Percentiles rank a stretch among this genome's conserved stretches.
These are phyloP conservation scores for Echites panduratus DNA, from an alignment of 257 asterid species.

Conservation along the genomic window DNA sequence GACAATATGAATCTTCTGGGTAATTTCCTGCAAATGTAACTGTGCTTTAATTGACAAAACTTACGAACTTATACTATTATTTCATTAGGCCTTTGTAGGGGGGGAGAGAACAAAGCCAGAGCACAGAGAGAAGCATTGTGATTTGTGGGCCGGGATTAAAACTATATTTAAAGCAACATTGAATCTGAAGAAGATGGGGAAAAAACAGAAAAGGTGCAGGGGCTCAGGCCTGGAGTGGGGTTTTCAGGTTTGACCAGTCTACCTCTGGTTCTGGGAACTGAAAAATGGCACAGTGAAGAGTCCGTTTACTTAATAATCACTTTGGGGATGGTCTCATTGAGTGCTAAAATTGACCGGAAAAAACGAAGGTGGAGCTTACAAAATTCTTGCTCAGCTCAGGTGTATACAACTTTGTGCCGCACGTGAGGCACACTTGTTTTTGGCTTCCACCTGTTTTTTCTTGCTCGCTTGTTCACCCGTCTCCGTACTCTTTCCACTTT, in stretches of 20 bases:
- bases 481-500: not conserved
- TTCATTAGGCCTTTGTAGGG: not conserved
- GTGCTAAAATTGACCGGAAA: not conserved
- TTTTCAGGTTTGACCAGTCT: conserved; percentile 21
- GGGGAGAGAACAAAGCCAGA: no score
- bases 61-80: not conserved
- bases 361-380: not conserved
- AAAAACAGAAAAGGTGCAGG: not conserved
- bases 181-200: not conserved
- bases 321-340: no score
- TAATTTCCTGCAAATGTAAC: not conserved
- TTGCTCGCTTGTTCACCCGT: not conserved
- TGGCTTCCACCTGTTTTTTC: not conserved
- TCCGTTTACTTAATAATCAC: not conserved
- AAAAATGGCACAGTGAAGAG: not conserved
- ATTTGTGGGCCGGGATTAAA: conserved; percentile 17
- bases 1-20: not conserved
- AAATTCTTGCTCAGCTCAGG: conserved; percentile 10
- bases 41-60: conserved; percentile 16
- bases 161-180: not conserved
- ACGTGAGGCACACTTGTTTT: conserved; percentile 23
- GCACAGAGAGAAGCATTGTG: not conserved
- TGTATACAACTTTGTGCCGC: conserved; percentile 15
- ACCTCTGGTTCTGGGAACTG: conserved; percentile 19
- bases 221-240: not conserved